Base-by-base conservation (phyloP, 2,329 filamentous ascomycete genomes). In the Paradendryphiella salina region DNA sequence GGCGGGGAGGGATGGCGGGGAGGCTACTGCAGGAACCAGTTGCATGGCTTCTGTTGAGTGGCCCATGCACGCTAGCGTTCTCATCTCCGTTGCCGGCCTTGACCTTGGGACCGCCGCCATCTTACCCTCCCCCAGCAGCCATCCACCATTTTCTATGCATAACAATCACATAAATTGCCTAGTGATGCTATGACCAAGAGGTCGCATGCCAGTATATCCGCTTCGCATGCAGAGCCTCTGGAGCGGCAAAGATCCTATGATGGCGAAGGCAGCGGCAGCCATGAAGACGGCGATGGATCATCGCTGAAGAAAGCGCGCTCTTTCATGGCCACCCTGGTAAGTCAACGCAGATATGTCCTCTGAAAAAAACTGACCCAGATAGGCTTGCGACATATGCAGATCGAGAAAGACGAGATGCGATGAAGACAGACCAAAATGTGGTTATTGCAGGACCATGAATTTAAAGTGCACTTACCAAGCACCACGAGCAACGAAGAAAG, bases 391-490 rank as follows among this genome's bases (percentile, higher is more conserved):
- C 59, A 76, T 74, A 13, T 82, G 80, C 60, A 73, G 80, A 20
- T 67, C 77, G 40, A 79, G 80, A 60, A 82, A 82, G 67, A 81
- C 79, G 14, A 67, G 79, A 69, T 82, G 80, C 63, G 80, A 82
- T 54, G 80, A 82, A 64, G 80, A 80, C 50, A 71, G 77, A 26
- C 80, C 80, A 28, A 64, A 58, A 39, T 82, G 80, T 56, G 79
- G 79, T 23, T 73, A 80, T 40, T 82, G 80, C 66, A 77, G 76
- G 56, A 66, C 71, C 11, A 74, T 77, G 36, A 77, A 76, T 6
- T 53, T 79, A 26, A 76, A 80, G 14, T 82, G 80, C 64, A 73
- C 74, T 35, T 82, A 81, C 60, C 78, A 79, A 53, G 77, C 80
- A 60, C 77, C 79, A 50, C 80, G 80, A 59, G 73, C 77, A 10